These are phyloP conservation scores for Podaxis sp. DNA, from an alignment of 768 basidiomycete species.

Conservation along the genomic window DNA sequence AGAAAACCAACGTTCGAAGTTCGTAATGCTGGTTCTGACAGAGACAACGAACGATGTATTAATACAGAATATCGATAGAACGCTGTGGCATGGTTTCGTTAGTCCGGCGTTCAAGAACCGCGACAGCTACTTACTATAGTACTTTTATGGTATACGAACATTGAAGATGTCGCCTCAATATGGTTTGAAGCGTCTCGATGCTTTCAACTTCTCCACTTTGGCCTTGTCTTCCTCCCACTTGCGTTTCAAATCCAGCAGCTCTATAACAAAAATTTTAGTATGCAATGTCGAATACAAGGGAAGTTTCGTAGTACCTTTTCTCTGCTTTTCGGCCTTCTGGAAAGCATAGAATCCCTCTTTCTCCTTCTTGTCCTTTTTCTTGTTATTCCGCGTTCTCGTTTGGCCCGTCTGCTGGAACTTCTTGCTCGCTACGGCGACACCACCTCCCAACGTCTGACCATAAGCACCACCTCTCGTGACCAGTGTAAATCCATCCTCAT, in stretches of 20 bases:
- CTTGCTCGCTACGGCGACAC: conserved; percentile 60
- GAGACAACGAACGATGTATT: neutral
- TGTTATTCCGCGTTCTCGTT: conserved; percentile 36
- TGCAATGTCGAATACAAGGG: conserved; percentile 7
- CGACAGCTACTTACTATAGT: neutral
- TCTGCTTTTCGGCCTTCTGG: conserved; percentile 86
- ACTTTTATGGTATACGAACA: neutral
- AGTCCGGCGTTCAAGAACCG: neutral
- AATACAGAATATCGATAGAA: neutral
- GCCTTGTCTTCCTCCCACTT: conserved; percentile 89
- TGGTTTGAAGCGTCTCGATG: conserved; percentile 79
- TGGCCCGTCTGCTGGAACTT: conserved; percentile 58
- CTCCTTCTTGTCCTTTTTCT: conserved; percentile 60
- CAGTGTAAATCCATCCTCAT: conserved; percentile 93
- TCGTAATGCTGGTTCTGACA: too few species aligned
- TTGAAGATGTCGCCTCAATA: conserved; percentile 41
- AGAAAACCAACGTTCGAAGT: too few species aligned
- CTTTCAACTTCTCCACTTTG: conserved; percentile 76
- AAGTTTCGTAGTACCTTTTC: conserved; percentile 51
- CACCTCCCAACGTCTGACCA: conserved; percentile 84
- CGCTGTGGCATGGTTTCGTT: neutral
- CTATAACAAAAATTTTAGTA: conserved; percentile 28
- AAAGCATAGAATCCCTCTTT: conserved; percentile 84
- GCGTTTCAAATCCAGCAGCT: conserved; percentile 66
- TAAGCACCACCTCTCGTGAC: conserved; percentile 92